Percentiles rank a stretch among this genome's conserved stretches.
Conservation (phyloP, 768 basidiomycete genomes). For the Hygrocybe coccinea region DNA sequence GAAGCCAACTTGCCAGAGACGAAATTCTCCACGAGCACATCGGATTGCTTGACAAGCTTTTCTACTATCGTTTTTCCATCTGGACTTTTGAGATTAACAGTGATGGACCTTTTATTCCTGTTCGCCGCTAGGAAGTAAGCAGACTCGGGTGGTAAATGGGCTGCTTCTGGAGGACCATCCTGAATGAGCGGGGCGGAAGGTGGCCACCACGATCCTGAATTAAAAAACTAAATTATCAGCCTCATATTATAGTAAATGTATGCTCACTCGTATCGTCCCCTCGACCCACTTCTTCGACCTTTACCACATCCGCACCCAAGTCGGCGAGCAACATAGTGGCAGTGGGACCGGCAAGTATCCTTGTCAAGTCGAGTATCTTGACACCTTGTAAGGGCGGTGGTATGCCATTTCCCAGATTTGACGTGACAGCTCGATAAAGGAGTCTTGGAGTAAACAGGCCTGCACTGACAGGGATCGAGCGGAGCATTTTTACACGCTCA, state of each 20-base stretch:
- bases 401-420: conserved; percentile 41
- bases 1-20: conserved; percentile 78
- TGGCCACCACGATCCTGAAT: conserved; percentile 61
- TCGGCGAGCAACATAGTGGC: conserved; percentile 94
- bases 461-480: no score
- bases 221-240: conserved; percentile 8
- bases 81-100: conserved; percentile 78
- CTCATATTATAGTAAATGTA: conserved; percentile 1
- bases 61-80: conserved; percentile 74
- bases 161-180: conserved; percentile 47
- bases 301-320: conserved; percentile 89
- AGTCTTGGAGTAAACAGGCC: no score
- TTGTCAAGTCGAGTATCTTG: conserved; percentile 81
- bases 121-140: conserved; percentile 90
- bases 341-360: conserved; percentile 76
- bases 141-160: conserved; percentile 79
- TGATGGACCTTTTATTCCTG: conserved; percentile 84
- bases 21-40: conserved; percentile 89
- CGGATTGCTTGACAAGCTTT: conserved; percentile 65
- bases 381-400: conserved; percentile 76
- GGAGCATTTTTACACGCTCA: no score
- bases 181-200: conserved; percentile 50
- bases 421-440: not conserved
- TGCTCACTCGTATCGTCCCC: conserved; percentile 86
- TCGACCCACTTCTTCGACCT: conserved; percentile 72